A percentile compares a stretch with the other conserved stretches of the same genome.
phyloP scores from a whole-genome alignment of 805 yeast genomes.

The Candida sonorensis region DNA sequence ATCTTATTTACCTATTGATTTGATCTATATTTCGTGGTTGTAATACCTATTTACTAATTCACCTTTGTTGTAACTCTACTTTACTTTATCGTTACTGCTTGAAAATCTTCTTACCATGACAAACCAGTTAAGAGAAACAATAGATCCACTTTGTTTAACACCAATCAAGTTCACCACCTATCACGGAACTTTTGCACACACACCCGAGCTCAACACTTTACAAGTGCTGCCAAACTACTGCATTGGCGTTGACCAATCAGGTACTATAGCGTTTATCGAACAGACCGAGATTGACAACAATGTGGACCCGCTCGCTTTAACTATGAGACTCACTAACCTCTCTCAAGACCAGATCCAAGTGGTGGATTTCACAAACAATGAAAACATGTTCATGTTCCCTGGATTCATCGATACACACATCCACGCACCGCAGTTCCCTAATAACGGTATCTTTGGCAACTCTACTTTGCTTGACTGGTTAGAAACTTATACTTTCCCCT shows the following conservation, averaged over 20 bases:
- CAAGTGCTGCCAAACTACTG: conserved; percentile 50
- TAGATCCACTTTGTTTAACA: conserved; percentile 14
- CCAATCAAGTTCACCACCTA: conserved; percentile 34
- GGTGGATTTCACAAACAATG: conserved; percentile 29
- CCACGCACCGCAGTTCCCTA: conserved; percentile 82
- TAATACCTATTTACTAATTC: too few species aligned
- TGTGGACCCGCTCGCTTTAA: conserved; percentile 8
- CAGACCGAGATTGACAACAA: too few species aligned
- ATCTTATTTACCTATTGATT: too few species aligned
- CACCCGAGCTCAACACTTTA: conserved; percentile 52
- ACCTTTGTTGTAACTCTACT: too few species aligned
- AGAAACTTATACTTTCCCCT: conserved; percentile 78
- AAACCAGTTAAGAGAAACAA: conserved; percentile 4
- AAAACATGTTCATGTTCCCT: conserved; percentile 62
- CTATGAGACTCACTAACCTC: conserved; percentile 9
- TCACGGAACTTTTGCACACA: conserved; percentile 69
- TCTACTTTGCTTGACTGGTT: conserved; percentile 88
- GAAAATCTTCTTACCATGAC: background rate
- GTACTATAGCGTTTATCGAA: conserved; percentile 39
- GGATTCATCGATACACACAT: conserved; percentile 81
- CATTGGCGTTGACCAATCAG: conserved; percentile 55
- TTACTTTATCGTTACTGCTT: too few species aligned
- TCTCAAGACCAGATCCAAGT: conserved; percentile 18
- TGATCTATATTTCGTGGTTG: too few species aligned
- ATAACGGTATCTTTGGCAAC: conserved; percentile 76